A percentile compares a stretch with the other conserved stretches of the same genome.
phyloP scores from a whole-genome alignment of 768 basidiomycete genomes.

The Macrolepiota dolichaula region DNA sequence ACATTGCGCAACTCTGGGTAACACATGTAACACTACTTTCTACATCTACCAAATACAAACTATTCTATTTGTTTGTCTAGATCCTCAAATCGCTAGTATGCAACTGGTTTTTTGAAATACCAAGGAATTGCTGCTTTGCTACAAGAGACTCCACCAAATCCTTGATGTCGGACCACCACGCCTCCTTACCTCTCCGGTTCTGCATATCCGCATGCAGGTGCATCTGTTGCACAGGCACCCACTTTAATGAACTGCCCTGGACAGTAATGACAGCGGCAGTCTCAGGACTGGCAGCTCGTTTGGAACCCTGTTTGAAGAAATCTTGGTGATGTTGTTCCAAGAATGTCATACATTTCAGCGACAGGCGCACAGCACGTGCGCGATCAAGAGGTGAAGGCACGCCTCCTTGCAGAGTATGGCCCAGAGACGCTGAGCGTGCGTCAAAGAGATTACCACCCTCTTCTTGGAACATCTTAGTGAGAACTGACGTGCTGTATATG shows the following conservation, averaged over 20 bases:
- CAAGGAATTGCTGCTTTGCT: constrained; percentile 57
- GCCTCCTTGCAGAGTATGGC: constrained; percentile 96
- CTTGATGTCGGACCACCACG: constrained; percentile 77
- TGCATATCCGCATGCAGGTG: constrained; percentile 86
- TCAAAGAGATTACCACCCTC: constrained; percentile 94
- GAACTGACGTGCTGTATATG: constrained; percentile 88
- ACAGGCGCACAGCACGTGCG: constrained; percentile 83
- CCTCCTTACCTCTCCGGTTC: constrained; percentile 73
- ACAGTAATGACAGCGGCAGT: constrained; percentile 90
- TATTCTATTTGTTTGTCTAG: constrained; percentile 1
- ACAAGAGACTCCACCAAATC: constrained; percentile 72
- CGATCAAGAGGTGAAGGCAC: constrained; percentile 95
- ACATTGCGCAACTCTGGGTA: not conserved
- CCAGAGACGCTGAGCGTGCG: constrained; percentile 91
- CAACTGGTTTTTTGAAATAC: constrained; percentile 24
- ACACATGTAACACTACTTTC: not conserved
- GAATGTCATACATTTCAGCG: constrained; percentile 92
- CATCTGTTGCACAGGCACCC: constrained; percentile 86
- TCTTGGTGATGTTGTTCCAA: constrained; percentile 75
- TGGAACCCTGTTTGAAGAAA: constrained; percentile 43
- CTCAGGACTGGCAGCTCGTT: constrained; percentile 56
- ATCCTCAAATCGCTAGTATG: not conserved
- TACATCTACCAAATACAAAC: not conserved
- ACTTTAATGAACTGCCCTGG: constrained; percentile 74
- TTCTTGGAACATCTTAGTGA: constrained; percentile 93